Conservation (phyloP, 1,284 basidiomycete species). For the Xerocomus amazonicus region DNA sequence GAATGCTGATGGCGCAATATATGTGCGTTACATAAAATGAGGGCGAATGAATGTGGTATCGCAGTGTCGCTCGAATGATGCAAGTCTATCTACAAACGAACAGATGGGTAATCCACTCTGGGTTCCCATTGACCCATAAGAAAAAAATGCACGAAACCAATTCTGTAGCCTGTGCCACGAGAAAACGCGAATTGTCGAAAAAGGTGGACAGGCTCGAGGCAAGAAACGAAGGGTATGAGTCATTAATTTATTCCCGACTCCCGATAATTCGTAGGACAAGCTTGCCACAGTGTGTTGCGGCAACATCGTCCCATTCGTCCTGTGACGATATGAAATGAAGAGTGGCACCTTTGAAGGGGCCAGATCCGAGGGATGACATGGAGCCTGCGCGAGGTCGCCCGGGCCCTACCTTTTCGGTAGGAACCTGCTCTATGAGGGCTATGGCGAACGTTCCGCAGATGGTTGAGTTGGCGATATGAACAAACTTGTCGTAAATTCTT, state of each 20-base stretch:
- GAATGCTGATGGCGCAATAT: conserved; percentile 4
- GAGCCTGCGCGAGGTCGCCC: conserved; percentile 36
- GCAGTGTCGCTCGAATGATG: not conserved
- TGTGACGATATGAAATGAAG: conserved; percentile 39
- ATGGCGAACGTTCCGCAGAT: conserved; percentile 54
- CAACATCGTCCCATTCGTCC: conserved; percentile 40
- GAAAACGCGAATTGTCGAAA: conserved; percentile 5
- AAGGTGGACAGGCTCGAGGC: conserved; percentile 3
- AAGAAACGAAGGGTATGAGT: conserved; percentile 5
- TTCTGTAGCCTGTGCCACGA: conserved; percentile 8
- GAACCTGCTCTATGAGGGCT: conserved; percentile 39
- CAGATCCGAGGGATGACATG: conserved; percentile 33
- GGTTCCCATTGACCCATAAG: too few species aligned
- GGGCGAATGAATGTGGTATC: conserved; percentile 2
- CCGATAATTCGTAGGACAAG: conserved; percentile 34
- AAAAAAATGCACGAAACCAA: not conserved
- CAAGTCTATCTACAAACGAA: conserved; percentile 2
- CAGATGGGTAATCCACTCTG: too few species aligned
- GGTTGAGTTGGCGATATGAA: conserved; percentile 50
- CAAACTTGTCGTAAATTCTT: conserved; percentile 60
- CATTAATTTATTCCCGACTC: conserved; percentile 22
- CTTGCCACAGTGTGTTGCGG: conserved; percentile 27
- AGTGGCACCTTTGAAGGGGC: conserved; percentile 9
- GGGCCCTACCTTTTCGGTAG: conserved; percentile 9
- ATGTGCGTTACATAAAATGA: not conserved